Evolutionary conservation across 225 moss, liverwort and hornwort species (phyloP), one percentile per base, ranked within the genome.

Genomic region (Straminergon stramineum): DNA sequence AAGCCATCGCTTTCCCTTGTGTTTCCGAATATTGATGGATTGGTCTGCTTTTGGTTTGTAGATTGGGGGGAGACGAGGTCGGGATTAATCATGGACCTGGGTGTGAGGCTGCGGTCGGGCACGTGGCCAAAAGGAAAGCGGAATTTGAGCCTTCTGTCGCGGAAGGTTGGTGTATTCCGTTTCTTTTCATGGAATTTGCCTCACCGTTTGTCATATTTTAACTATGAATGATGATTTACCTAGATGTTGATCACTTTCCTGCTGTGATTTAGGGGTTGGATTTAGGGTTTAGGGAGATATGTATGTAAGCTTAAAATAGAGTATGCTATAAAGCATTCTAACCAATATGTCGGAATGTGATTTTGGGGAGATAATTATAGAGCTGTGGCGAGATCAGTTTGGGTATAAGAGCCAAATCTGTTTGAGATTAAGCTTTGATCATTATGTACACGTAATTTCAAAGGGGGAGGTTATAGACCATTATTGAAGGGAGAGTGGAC

Each of bases 161-260:
- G 48, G 93, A 93, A 91, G 94, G 93, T 93, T 76, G 24, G 15
- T 64, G n/a, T 39, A 64, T 48, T 71, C 52, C 56, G 21, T 81
- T 55, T 68, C 61, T 43, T 84, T 28, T 55, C 15, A 20, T 79
- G 56, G 65, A 84, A 89, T 76, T 76, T 22, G 34, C 28, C 66
- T 31, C 65, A 26, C 43, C 8, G 13, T 76, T 37, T 60, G 61
- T 61, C 51, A 45, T 80, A 8, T 35, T 70, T 41, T 37, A 58
- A 37, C 7, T 81, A 19, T 48, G 69, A 27, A 30, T 48, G 68
- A 60, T 30, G 20, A n/a, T 70, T 39, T 10, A 65, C 27, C 28
- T 83, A 32, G 17, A 66, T 53, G 45, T 66, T 55, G 58, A 70
- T 70, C 41, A 39, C 70, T 70, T 41, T 70, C 56, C 43, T 68